Evolutionary conservation across 768 basidiomycete species (phyloP).

Genomic region (Tulasnella sp.): DNA sequence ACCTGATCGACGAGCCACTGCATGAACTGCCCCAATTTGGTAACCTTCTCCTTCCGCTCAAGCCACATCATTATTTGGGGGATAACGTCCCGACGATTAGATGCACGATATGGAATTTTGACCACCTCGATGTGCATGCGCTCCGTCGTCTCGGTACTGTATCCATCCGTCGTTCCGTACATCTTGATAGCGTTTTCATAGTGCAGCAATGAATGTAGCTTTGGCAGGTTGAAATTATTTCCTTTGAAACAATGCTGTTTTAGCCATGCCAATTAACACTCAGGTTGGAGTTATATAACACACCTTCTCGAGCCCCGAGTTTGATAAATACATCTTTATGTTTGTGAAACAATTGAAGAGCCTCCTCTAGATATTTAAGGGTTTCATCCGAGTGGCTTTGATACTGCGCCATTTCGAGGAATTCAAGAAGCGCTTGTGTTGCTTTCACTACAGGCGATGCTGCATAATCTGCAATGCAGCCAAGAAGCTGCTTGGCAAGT

Average conservation of each 20-base stretch:
- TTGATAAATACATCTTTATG: conserved; percentile 29
- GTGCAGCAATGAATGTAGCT: conserved; percentile 26
- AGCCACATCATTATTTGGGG: too few relatives aligned
- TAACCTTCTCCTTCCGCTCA: too few relatives aligned
- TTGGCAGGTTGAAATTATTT: conserved; percentile 27
- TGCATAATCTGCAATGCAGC: conserved; percentile 3
- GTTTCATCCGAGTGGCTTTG: conserved; percentile 25
- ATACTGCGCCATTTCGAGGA: conserved; percentile 30
- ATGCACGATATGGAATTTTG: conserved; percentile 25
- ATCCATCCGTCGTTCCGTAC: conserved; percentile 27
- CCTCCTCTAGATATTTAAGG: conserved; percentile 22
- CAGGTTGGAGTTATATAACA: conserved; percentile 15
- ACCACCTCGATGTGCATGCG: conserved; percentile 33
- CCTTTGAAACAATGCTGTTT: neutral
- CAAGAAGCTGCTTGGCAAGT: conserved; percentile 4
- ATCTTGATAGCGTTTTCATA: conserved; percentile 22
- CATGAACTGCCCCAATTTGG: too few relatives aligned
- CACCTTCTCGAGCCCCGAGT: conserved; percentile 24
- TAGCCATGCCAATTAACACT: neutral
- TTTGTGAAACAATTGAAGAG: conserved; percentile 28
- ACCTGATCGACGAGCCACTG: too few relatives aligned
- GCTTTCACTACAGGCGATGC: conserved; percentile 15
- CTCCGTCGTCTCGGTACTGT: conserved; percentile 28
- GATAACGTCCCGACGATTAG: conserved; percentile 25
- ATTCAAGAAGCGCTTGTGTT: conserved; percentile 28